Evolutionary conservation across 345 rosid species (phyloP).

Genomic region (Citrus trifoliata): DNA sequence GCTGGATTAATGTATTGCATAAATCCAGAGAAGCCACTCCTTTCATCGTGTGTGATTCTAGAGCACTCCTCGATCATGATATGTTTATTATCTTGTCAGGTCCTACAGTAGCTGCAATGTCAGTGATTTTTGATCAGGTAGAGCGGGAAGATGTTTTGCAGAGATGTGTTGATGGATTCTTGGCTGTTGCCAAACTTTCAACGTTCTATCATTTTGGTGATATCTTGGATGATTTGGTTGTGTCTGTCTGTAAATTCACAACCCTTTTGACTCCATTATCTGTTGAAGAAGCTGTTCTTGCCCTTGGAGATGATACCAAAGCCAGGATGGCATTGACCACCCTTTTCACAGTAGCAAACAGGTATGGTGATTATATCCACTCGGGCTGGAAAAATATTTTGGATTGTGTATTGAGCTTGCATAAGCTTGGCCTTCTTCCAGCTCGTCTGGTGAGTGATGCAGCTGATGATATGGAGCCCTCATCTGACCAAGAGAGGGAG

Average conservation of each 20-base stretch:
- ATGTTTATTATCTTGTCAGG: conserved; percentile 62
- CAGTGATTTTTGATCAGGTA: conserved; percentile 72
- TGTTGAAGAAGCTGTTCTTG: conserved; percentile 49
- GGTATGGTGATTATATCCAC: conserved; percentile 61
- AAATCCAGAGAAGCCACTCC: conserved; percentile 58
- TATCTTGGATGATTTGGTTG: conserved; percentile 64
- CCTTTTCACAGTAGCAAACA: conserved; percentile 64
- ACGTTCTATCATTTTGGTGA: conserved; percentile 50
- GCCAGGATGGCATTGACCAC: conserved; percentile 58
- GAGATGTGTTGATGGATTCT: conserved; percentile 62
- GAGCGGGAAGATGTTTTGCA: conserved; percentile 62
- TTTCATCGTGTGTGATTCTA: conserved; percentile 49
- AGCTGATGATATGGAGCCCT: conserved; percentile 49
- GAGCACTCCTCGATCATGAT: conserved; percentile 52
- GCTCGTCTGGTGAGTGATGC: conserved; percentile 53
- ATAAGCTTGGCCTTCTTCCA: conserved; percentile 67
- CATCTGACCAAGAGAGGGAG: conserved; percentile 37
- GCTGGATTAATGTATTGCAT: conserved; percentile 63
- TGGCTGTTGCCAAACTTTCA: conserved; percentile 67
- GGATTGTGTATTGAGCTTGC: conserved; percentile 60
- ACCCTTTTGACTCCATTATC: conserved; percentile 43
- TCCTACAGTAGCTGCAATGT: conserved; percentile 68
- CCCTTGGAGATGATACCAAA: conserved; percentile 60
- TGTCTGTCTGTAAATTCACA: conserved; percentile 68
- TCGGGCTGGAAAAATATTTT: conserved; percentile 60